Conservation (phyloP, 192 early-diverging fungal species). For the Powellomyces hirtus region DNA sequence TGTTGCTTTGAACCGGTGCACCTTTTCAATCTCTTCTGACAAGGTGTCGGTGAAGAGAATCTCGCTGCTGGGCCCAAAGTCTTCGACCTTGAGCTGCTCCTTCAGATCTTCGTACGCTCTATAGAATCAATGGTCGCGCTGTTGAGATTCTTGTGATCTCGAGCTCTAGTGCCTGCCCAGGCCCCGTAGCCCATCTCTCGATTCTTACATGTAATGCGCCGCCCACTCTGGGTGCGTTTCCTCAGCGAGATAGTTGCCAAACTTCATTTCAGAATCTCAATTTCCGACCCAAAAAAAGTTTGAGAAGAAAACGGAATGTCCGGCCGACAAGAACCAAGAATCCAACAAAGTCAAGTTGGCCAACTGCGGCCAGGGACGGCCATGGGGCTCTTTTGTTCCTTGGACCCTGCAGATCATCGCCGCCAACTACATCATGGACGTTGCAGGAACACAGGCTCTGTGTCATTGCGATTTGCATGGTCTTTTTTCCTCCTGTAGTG, state of each 20-base stretch:
- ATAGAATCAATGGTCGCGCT: background rate
- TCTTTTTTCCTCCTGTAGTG: too few relatives aligned
- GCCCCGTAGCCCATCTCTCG: background rate
- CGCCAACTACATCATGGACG: too few relatives aligned
- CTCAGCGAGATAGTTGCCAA: constrained; percentile 9
- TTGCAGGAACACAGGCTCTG: too few relatives aligned
- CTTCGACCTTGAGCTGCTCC: background rate
- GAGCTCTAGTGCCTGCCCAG: constrained; percentile 1
- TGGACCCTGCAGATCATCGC: too few relatives aligned
- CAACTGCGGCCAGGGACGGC: too few relatives aligned
- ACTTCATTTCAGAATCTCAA: too few relatives aligned
- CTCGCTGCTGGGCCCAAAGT: background rate
- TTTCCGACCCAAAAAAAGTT: too few relatives aligned
- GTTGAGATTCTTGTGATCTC: background rate
- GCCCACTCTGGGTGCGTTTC: constrained; percentile 3
- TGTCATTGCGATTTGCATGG: too few relatives aligned
- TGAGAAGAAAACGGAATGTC: too few relatives aligned
- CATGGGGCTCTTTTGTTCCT: too few relatives aligned
- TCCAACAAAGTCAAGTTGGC: too few relatives aligned
- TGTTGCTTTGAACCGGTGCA: background rate
- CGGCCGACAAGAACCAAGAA: too few relatives aligned
- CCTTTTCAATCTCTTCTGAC: constrained; percentile 5
- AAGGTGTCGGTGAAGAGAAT: constrained; percentile 4
- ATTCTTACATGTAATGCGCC: constrained; percentile 14
- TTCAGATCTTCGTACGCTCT: background rate